Base-by-base conservation (phyloP, 1,284 basidiomycete genomes). In the Moniliophthora roreri region DNA sequence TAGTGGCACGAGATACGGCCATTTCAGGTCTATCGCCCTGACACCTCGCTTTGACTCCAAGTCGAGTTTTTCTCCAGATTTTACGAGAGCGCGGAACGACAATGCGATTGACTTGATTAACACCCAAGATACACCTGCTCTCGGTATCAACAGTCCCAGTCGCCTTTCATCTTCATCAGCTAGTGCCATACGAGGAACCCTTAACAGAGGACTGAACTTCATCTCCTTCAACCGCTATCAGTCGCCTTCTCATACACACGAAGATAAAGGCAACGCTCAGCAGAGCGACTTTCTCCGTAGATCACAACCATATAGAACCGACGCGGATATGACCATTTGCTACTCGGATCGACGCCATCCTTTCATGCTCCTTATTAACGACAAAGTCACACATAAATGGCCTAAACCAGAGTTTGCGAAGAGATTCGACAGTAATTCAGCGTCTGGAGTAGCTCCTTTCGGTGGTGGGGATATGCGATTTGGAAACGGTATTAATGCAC, bases 361-460 rank as follows among this genome's bases (percentile, higher is more conserved):
- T 40, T 5, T 16, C 21, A 40, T 21, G 10, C 1, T 18, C 39
- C 21, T 16, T 16, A 16, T 18, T 5, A 11, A 21, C 39, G 2
- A 71, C 53, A 80, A 75, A 58, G 75, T 82, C 57, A 82, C 80
- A 13, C 66, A 73, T 50, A 82, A 81, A 62, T 83, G 80, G 73
- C 79, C 79, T 1, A 66, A 68, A 11, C 79, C 78, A 20, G 67
- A 62, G 18, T 68, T 72, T 5, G 58, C 79, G 50, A 66, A 67
- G 37, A 64, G 64, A 39, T 38, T 63, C 32, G 52, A 55, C 34
- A 48, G 56, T 5, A 39, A 50, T 18, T 38, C 45, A 15, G 47
- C 53, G 24, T 20, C 34, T 21, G 32, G 58, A 24, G 18, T 3
- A 16, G 18, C 16, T 52, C 24, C 48, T 54, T 55, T 60, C 58